Base-by-base conservation (phyloP, 768 basidiomycete genomes). In the Agrocybe pediades region DNA sequence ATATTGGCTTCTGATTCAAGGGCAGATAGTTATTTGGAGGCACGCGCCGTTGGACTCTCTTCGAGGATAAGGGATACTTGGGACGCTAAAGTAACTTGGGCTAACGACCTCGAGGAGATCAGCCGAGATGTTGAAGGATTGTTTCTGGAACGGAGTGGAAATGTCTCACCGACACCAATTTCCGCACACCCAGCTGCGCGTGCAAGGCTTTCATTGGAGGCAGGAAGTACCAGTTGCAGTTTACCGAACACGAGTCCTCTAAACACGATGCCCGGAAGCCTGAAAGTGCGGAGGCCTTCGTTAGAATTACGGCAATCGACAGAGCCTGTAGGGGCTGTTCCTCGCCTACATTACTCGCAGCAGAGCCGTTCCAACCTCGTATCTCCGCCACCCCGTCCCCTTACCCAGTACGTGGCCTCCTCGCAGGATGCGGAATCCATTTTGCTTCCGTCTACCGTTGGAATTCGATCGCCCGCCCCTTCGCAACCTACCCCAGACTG, bases 401-500 rank as follows among this genome's bases (percentile, higher is more conserved):
- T 92, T 30, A 91, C 90, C 1, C 85, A 89, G 66, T 90, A 85
- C 61, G 76, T 88, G 30, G 85, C 80, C 48, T 82, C 85, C 9
- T 73, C 76, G 3, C 69, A 79, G 23, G 81, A 84, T n/a, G 47
- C 59, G 13, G 71, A 76, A n/a, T 59, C 71, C 7, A 82, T 92
- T 43, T 61, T 74, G 9, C 68, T 92, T 1, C 90, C 90, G 6
- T 84, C 87, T 6, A 92, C 90, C 0, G 72, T 90, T 36, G 90
- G 90, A 19, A 62, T 88, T 2, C 82, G 86, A 41, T 67, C 73
- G 3, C 57, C 73, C 16, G 57, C 71, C 11, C 71, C 71, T 7
- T 41, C 62, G 9, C 65, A 71, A 43, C 62, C 51, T 30, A 51
- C 66, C 17, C 50, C 62, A 26, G 53, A 59, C 13, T 64, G 61